phyloP scores from a whole-genome alignment of 2,329 filamentous ascomycete genomes.

The Aureobasidium leucospermi region DNA sequence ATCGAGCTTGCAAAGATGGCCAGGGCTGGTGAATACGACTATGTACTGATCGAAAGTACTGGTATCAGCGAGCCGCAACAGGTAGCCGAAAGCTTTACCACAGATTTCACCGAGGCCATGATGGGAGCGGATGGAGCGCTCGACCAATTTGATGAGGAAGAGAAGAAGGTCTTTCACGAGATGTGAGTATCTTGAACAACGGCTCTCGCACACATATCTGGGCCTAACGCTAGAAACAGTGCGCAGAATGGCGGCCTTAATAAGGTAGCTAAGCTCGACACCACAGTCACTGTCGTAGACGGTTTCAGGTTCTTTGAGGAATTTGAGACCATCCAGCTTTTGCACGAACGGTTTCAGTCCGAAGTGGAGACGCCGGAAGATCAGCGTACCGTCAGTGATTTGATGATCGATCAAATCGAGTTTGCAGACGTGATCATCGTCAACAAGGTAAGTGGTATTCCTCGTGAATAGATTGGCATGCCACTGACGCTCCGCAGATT shows the following conservation, averaged over 20 bases:
- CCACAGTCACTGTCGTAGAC: constrained; percentile 65
- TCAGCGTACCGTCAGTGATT: constrained; percentile 64
- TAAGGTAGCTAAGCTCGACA: constrained; percentile 60
- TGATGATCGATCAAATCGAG: constrained; percentile 72
- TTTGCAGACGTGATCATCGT: constrained; percentile 67
- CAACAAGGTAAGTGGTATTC: constrained; percentile 47
- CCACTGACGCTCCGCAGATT: constrained; percentile 21
- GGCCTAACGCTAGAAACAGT: constrained; percentile 20
- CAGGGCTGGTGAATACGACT: constrained; percentile 58
- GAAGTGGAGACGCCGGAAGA: constrained; percentile 60
- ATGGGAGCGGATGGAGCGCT: constrained; percentile 23
- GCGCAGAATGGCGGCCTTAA: constrained; percentile 56
- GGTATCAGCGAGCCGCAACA: constrained; percentile 68
- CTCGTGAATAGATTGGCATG: background rate
- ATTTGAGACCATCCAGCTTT: constrained; percentile 62
- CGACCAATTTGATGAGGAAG: constrained; percentile 35
- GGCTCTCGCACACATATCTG: background rate
- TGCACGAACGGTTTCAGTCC: constrained; percentile 53
- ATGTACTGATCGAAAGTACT: constrained; percentile 64
- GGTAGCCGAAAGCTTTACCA: constrained; percentile 65
- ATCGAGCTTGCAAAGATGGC: constrained; percentile 61
- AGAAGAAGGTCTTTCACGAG: constrained; percentile 38
- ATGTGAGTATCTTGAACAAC: constrained; percentile 32
- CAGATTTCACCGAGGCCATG: constrained; percentile 38
- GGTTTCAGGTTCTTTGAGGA: constrained; percentile 66